Base-by-base conservation (phyloP, 23 red algal genomes). In the Cyanidium caldarium region DNA sequence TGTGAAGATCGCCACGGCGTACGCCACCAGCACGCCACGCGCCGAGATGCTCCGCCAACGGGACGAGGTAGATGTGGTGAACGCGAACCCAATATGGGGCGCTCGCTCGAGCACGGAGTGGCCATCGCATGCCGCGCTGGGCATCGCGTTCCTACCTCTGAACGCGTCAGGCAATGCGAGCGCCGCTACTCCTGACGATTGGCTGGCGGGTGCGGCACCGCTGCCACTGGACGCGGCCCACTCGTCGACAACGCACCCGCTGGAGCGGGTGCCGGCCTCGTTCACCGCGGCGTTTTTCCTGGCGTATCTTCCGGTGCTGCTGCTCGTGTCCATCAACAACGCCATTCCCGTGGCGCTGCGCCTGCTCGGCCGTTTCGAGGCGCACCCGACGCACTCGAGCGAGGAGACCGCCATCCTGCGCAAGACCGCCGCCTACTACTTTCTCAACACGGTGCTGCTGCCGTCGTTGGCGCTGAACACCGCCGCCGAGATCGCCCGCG, bases 401-500 rank as follows among this genome's bases (percentile, higher is more conserved):
- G 69, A 83, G 43, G 92, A 98, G 75, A 79, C 85, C 70, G 77
- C 79, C 45, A 75, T 98, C 1, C 85, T 98, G 68, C 92, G 92
- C 28, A 98, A 98, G 41, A 86, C 81, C 15, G 77, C 78, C 40
- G 84, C 87, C 30, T 98, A 98, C 57, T 88, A 86, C 56, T 66
- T 98, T 19, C 74, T 88, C 69, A 98, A 98, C 45, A 65, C 85
- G 17, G 83, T 98, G 17, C 57, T 98, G 37, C 68, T 98, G 44
- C 92, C 92, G 1, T 86, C 86, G 7, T 69, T 98, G 13, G 92
- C 92, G 30, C 34, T 98, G 26, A 85, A 98, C 67, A 88, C 92
- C 0, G 92, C 92, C 14, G 86, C 92, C 7, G 76, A 88, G 51
- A 76, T 98, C 68, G 37, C 88, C 29, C 73, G 68, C 17, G 72